A percentile compares a stretch with the other conserved stretches of the same genome.
phyloP scores from a whole-genome alignment of 495 filamentous ascomycete species.

The Pyrenopolyporus hunteri region DNA sequence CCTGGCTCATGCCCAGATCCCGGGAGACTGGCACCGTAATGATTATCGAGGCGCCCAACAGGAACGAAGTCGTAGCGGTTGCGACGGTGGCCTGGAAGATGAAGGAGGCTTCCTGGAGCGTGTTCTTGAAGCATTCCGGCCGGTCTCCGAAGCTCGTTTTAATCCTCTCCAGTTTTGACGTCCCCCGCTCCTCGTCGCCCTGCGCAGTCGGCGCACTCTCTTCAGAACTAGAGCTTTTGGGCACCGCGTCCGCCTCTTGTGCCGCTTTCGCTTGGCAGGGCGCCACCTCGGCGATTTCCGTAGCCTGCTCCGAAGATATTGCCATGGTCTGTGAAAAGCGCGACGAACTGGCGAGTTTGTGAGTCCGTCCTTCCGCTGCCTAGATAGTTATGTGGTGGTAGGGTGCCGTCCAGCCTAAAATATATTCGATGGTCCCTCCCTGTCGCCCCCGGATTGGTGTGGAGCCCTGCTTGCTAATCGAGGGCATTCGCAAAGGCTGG shows the following conservation, averaged over 20 bases:
- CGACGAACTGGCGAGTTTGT: too few relatives aligned
- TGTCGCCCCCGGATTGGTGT: too few relatives aligned
- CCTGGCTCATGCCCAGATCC: conserved; percentile 69
- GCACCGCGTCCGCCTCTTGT: neutral
- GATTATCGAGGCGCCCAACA: conserved; percentile 63
- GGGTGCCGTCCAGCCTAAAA: too few relatives aligned
- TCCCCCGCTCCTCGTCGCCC: conserved; percentile 21
- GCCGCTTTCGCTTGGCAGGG: neutral
- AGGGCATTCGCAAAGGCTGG: too few relatives aligned
- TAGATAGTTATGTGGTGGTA: too few relatives aligned
- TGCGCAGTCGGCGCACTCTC: neutral
- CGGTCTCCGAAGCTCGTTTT: conserved; percentile 37
- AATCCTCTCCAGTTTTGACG: conserved; percentile 30
- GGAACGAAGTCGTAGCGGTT: conserved; percentile 67
- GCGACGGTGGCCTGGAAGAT: conserved; percentile 72
- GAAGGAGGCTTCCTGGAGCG: conserved; percentile 68
- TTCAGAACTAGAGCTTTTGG: conserved; percentile 10
- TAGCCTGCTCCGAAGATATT: neutral
- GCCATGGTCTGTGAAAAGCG: conserved; percentile 7
- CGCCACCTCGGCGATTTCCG: conserved; percentile 21
- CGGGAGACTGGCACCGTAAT: conserved; percentile 67
- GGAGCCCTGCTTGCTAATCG: too few relatives aligned
- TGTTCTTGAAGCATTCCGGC: conserved; percentile 51
- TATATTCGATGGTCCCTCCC: too few relatives aligned
- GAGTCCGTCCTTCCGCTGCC: too few relatives aligned